Percentiles rank a stretch among this genome's conserved stretches.
Conservation (phyloP, 2,329 filamentous ascomycete species). For the Aureobasidium musti region DNA sequence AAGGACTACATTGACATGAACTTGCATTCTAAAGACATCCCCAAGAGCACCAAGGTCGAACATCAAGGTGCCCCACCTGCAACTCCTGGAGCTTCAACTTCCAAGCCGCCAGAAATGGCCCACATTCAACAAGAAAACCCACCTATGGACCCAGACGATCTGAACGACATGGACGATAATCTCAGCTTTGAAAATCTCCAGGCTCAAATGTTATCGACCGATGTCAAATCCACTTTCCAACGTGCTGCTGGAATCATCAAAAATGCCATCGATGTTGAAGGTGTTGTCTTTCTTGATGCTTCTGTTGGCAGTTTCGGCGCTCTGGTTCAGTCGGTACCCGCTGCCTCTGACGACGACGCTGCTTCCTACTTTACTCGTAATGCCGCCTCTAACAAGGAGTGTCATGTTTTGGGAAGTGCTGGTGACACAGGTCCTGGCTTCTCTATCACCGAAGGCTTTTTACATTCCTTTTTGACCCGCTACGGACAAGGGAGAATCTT, state of each 20-base stretch:
- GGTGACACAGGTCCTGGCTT: background rate
- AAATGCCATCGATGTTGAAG: slow-evolving; percentile 53
- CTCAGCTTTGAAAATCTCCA: background rate
- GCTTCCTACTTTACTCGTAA: slow-evolving; percentile 11
- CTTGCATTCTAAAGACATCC: background rate
- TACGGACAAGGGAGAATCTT: slow-evolving; percentile 36
- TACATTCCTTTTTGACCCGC: slow-evolving; percentile 34
- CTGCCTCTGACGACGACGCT: background rate
- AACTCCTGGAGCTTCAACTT: background rate
- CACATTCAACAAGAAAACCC: background rate
- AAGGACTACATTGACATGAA: slow-evolving; percentile 22
- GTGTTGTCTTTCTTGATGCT: slow-evolving; percentile 49
- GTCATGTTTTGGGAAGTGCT: background rate
- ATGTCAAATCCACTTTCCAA: slow-evolving; percentile 45
- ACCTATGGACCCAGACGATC: no score
- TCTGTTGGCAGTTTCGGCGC: slow-evolving; percentile 38
- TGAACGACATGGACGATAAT: background rate
- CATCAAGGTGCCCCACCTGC: background rate
- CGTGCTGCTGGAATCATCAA: slow-evolving; percentile 53
- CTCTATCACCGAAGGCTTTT: slow-evolving; percentile 32
- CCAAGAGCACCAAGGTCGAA: background rate
- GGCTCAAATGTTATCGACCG: slow-evolving; percentile 28
- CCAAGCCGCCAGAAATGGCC: background rate
- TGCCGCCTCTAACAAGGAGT: background rate
- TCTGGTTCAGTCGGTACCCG: slow-evolving; percentile 22